Conservation (phyloP, 2,329 filamentous ascomycete species). For the Thelonectria discophora region DNA sequence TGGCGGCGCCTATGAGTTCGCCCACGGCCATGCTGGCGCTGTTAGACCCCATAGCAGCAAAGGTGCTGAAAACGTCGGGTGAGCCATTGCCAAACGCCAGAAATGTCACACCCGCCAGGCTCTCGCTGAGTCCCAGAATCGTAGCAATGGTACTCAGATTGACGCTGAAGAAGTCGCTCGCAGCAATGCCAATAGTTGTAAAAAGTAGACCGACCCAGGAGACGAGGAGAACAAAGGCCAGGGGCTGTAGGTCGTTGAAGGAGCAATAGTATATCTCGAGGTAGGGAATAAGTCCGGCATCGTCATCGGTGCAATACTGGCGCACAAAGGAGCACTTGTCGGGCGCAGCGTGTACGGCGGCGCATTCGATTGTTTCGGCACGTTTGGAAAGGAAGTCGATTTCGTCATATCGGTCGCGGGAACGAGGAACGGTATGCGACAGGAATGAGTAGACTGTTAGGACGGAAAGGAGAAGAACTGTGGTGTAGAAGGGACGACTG, state of each 20-base stretch:
- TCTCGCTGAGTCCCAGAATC: constrained; percentile 93
- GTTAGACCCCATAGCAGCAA: constrained; percentile 96
- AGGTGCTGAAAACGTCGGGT: constrained; percentile 97
- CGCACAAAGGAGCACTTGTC: constrained; percentile 90
- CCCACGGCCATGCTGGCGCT: constrained; percentile 97
- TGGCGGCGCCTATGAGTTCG: constrained; percentile 91
- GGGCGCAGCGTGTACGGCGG: constrained; percentile 75
- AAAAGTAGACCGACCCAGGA: constrained; percentile 90
- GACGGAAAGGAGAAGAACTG: constrained; percentile 56
- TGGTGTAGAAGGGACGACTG: constrained; percentile 60
- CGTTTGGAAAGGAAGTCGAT: constrained; percentile 38
- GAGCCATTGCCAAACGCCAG: constrained; percentile 97
- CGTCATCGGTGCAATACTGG: constrained; percentile 84
- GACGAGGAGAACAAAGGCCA: constrained; percentile 82
- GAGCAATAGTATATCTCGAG: constrained; percentile 90
- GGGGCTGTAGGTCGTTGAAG: constrained; percentile 70
- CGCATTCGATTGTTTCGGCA: constrained; percentile 66
- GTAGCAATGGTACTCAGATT: constrained; percentile 93
- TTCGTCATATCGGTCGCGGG: constrained; percentile 11
- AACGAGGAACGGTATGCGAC: constrained; percentile 32
- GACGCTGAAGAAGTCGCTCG: constrained; percentile 98
- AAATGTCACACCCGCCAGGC: constrained; percentile 94
- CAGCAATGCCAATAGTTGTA: constrained; percentile 95
- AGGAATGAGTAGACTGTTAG: constrained; percentile 58
- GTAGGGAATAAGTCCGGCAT: constrained; percentile 90